Conservation (phyloP, 116 monocot genomes). For the Posidonia oceanica region DNA sequence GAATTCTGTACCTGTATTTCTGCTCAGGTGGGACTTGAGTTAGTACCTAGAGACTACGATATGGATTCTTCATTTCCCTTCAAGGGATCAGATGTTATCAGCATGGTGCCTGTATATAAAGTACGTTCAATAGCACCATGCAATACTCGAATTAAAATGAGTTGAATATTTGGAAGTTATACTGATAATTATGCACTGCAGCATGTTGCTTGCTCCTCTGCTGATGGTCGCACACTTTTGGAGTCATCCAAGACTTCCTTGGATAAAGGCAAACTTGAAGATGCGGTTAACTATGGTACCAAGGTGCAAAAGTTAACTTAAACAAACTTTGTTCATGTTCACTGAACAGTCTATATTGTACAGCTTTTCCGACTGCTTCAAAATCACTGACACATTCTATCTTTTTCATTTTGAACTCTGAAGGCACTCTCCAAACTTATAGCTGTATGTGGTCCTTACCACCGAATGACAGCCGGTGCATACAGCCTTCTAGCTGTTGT, state of each 20-base stretch:
- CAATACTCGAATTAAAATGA: background rate
- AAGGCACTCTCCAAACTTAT: slow-evolving; percentile 93
- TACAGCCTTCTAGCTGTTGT: slow-evolving; percentile 97
- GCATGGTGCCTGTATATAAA: slow-evolving; percentile 89
- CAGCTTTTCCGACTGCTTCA: background rate
- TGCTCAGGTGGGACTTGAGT: slow-evolving; percentile 85
- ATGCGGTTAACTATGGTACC: slow-evolving; percentile 91
- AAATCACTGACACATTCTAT: background rate
- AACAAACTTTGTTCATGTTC: background rate
- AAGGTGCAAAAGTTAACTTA: slow-evolving; percentile 36
- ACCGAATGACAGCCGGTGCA: slow-evolving; percentile 98
- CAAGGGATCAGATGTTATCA: slow-evolving; percentile 72
- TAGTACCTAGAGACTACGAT: slow-evolving; percentile 87
- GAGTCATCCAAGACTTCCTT: slow-evolving; percentile 95
- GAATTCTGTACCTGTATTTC: background rate
- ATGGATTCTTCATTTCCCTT: slow-evolving; percentile 70
- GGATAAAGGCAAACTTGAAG: slow-evolving; percentile 96
- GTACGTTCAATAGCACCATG: slow-evolving; percentile 21
- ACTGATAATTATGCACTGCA: slow-evolving; percentile 20
- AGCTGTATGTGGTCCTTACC: slow-evolving; percentile 94
- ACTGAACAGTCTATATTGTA: background rate
- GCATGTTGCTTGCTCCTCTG: slow-evolving; percentile 95
- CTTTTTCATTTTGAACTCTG: slow-evolving; percentile 5
- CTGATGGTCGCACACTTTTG: slow-evolving; percentile 89
- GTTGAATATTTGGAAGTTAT: background rate